These are phyloP conservation scores for Starmera stellimalicola DNA, from an alignment of 1,139 yeast species.

Conservation along the genomic window DNA sequence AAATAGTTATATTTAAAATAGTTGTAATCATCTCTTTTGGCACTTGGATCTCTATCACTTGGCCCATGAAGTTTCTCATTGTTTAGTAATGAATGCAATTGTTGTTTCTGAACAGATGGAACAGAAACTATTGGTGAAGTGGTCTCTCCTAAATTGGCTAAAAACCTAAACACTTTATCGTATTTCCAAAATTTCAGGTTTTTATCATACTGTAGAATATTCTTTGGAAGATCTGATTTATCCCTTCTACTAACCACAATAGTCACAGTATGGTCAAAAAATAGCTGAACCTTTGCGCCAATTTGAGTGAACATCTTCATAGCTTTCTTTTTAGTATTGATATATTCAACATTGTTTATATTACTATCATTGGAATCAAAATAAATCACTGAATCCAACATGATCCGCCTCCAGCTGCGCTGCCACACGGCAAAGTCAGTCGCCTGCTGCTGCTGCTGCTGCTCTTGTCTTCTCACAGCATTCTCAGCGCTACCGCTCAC, in stretches of 20 bases:
- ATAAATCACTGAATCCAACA: constrained; percentile 66
- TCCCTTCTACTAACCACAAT: constrained; percentile 68
- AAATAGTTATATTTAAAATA: constrained; percentile 72
- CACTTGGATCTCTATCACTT: constrained; percentile 80
- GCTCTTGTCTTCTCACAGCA: constrained; percentile 2
- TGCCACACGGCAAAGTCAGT: constrained; percentile 65
- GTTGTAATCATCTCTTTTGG: constrained; percentile 75
- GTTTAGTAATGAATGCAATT: constrained; percentile 56
- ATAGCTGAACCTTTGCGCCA: constrained; percentile 62
- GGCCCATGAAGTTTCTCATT: constrained; percentile 86
- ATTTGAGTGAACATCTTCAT: constrained; percentile 42
- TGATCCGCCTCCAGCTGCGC: constrained; percentile 67
- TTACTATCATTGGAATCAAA: constrained; percentile 62
- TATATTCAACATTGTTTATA: constrained; percentile 29
- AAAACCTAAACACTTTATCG: constrained; percentile 76
- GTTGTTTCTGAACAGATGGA: constrained; percentile 9
- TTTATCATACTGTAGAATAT: constrained; percentile 53
- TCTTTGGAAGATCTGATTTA: constrained; percentile 22
- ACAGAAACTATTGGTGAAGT: constrained; percentile 15
- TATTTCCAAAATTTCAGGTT: constrained; percentile 80
- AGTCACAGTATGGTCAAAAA: constrained; percentile 72
- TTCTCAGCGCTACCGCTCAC: constrained; percentile 1
- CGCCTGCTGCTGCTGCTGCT: constrained; percentile 4
- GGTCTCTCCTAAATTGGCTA: constrained; percentile 58
- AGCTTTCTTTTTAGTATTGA: constrained; percentile 45